Evolutionary conservation across 2,329 filamentous ascomycete species (phyloP).

Genomic region (Macrophomina pseudophaseolina): DNA sequence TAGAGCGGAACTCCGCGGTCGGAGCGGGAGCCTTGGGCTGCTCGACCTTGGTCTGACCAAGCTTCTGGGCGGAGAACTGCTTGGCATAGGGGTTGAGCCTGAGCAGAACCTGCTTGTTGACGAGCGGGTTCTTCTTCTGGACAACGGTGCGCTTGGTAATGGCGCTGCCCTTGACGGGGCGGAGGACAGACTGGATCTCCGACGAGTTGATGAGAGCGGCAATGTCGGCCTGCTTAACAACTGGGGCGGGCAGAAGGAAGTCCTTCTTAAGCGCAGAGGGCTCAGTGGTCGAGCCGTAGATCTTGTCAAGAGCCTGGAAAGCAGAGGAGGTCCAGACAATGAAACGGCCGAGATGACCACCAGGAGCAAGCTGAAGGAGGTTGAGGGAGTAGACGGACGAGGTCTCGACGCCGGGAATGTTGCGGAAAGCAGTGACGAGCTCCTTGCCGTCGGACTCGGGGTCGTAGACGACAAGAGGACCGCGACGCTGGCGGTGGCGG

Average conservation of each 20-base stretch:
- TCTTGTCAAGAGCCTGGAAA: constrained; percentile 93
- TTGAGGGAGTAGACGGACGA: constrained; percentile 92
- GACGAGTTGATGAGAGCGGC: constrained; percentile 98
- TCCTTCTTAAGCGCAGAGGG: constrained; percentile 96
- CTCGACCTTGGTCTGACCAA: constrained; percentile 72
- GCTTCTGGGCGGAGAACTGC: constrained; percentile 84
- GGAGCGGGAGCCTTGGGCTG: constrained; percentile 64
- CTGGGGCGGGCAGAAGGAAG: constrained; percentile 92
- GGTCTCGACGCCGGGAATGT: constrained; percentile 98
- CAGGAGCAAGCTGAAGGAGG: constrained; percentile 98
- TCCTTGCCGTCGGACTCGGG: constrained; percentile 94
- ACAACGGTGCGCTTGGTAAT: constrained; percentile 87
- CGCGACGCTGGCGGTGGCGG: constrained; percentile 96
- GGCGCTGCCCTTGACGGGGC: constrained; percentile 86
- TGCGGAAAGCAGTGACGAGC: constrained; percentile 93
- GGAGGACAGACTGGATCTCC: constrained; percentile 95
- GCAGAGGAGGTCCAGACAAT: constrained; percentile 98
- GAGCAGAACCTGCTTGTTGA: constrained; percentile 98
- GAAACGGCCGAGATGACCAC: constrained; percentile 98
- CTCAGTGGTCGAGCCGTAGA: constrained; percentile 93
- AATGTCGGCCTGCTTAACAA: constrained; percentile 93
- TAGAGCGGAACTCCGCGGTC: constrained; percentile 57
- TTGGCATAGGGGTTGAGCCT: constrained; percentile 98
- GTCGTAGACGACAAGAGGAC: constrained; percentile 97
- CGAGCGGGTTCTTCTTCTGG: constrained; percentile 99